Evolutionary conservation across 2,329 filamentous ascomycete genomes (phyloP).

Genomic region (Sarocladium oryzae): DNA sequence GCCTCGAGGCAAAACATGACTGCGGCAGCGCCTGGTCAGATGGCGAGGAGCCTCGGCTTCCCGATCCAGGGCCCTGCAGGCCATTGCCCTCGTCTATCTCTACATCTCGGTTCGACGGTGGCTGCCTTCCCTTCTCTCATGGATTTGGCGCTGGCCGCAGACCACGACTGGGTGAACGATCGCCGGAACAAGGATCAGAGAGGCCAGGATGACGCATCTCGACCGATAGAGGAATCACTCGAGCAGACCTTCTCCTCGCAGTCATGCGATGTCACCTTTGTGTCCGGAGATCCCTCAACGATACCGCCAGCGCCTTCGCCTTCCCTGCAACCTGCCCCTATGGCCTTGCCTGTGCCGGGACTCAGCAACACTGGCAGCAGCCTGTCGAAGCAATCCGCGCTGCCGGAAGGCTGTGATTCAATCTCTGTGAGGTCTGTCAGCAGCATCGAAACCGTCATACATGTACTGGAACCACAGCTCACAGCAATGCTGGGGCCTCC

Average conservation of each 20-base stretch:
- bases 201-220: neutral
- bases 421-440: neutral
- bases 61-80: neutral
- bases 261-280: too few species aligned
- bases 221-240: too few species aligned
- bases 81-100: conserved; percentile 9
- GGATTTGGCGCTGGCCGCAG: neutral
- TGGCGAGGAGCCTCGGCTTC: too few species aligned
- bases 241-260: too few species aligned
- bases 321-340: too few species aligned
- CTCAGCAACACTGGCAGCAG: neutral
- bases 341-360: too few species aligned
- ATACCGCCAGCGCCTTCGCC: too few species aligned
- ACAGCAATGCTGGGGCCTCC: too few species aligned
- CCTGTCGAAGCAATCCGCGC: neutral
- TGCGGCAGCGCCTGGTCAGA: conserved; percentile 12
- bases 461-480: neutral
- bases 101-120: conserved; percentile 4
- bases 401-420: neutral
- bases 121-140: conserved; percentile 7
- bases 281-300: too few species aligned
- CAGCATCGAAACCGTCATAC: neutral
- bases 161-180: neutral
- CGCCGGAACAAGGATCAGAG: neutral
- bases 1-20: neutral